phyloP scores from a whole-genome alignment of 2,329 filamentous ascomycete species.

The Claviceps humidiphila region DNA sequence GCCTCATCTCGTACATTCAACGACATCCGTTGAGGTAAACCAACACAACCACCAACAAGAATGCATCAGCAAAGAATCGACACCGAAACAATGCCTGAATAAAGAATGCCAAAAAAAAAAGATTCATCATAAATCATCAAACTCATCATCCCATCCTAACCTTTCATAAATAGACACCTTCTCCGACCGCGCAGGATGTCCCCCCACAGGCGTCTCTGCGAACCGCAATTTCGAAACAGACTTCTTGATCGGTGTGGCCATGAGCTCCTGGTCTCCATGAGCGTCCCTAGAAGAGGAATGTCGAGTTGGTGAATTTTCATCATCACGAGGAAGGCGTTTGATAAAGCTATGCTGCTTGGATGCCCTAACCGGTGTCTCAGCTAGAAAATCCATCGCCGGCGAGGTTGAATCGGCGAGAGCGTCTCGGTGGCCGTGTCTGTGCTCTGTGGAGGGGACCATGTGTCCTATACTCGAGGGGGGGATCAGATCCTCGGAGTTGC shows the following conservation, averaged over 20 bases:
- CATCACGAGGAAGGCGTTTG: constrained; percentile 11
- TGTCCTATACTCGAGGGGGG: constrained; percentile 25
- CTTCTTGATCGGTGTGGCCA: constrained; percentile 28
- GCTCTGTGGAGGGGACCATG: constrained; percentile 29
- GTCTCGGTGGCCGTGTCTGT: constrained; percentile 18
- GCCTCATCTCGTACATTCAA: neutral
- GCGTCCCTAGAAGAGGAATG: constrained; percentile 9
- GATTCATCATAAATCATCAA: constrained; percentile 31
- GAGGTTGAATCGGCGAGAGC: constrained; percentile 17
- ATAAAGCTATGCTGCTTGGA: constrained; percentile 15
- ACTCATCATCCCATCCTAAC: constrained; percentile 46
- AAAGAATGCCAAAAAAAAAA: neutral
- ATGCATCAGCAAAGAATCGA: neutral
- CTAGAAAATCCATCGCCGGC: constrained; percentile 17
- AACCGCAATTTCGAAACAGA: constrained; percentile 10
- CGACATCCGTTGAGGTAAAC: neutral
- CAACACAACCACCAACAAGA: neutral
- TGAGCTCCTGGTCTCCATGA: constrained; percentile 13
- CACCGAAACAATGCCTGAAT: constrained; percentile 5
- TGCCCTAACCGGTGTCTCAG: constrained; percentile 18
- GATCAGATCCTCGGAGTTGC: constrained; percentile 17
- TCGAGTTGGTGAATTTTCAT: constrained; percentile 8
- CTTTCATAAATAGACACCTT: constrained; percentile 37
- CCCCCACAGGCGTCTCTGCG: constrained; percentile 8
- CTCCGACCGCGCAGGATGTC: constrained; percentile 11